These are phyloP conservation scores for Nakaseomyces nivariensis DNA, from an alignment of 1,139 yeast species.

Conservation along the genomic window DNA sequence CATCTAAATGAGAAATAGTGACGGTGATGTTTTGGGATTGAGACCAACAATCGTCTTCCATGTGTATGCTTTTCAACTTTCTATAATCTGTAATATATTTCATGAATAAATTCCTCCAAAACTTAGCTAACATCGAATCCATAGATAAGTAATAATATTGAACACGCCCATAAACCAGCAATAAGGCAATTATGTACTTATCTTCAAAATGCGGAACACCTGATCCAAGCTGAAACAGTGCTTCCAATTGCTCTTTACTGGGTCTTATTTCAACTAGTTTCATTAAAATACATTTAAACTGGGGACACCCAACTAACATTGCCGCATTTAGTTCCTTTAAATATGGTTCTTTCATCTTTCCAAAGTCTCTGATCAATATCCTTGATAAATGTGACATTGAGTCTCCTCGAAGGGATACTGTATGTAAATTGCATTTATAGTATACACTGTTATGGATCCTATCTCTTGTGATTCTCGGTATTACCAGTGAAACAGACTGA, in stretches of 20 bases:
- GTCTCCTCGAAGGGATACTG: constrained; percentile 22
- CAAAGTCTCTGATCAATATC: constrained; percentile 22
- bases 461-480: constrained; percentile 27
- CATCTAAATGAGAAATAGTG: constrained; percentile 22
- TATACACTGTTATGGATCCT: constrained; percentile 25
- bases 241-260: constrained; percentile 20
- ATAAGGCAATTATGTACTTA: constrained; percentile 25
- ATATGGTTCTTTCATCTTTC: constrained; percentile 14
- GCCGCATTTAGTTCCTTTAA: constrained; percentile 7
- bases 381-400: constrained; percentile 17
- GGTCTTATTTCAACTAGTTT: constrained; percentile 27
- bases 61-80: constrained; percentile 20
- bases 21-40: constrained; percentile 14
- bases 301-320: constrained; percentile 25
- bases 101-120: constrained; percentile 11
- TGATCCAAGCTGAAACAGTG: constrained; percentile 10
- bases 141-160: constrained; percentile 21
- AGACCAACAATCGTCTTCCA: constrained; percentile 25
- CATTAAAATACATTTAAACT: constrained; percentile 27
- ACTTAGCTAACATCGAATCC: constrained; percentile 8
- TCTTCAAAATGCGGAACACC: constrained; percentile 12
- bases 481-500: constrained; percentile 28
- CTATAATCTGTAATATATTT: constrained; percentile 21
- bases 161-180: constrained; percentile 23
- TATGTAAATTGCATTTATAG: constrained; percentile 22